Conservation (phyloP, 257 asterid genomes). For the Penstemon eatonii region DNA sequence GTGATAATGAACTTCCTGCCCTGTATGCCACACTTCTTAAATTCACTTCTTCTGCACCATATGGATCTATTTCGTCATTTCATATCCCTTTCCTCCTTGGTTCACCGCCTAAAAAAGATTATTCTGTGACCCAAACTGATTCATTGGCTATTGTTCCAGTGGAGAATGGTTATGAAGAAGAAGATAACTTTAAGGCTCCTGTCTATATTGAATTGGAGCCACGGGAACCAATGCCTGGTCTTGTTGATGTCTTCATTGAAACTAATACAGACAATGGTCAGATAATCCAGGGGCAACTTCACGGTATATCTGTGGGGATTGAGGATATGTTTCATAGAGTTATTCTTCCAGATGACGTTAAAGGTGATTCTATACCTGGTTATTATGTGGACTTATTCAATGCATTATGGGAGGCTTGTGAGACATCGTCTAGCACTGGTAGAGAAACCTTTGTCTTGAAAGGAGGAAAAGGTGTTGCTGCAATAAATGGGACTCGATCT, state of each 20-base stretch:
- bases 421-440: slow-evolving; percentile 73
- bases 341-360: slow-evolving; percentile 63
- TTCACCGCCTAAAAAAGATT: slow-evolving; percentile 44
- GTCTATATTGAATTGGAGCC: slow-evolving; percentile 87
- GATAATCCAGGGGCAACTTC: slow-evolving; percentile 76
- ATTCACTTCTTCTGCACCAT: slow-evolving; percentile 77
- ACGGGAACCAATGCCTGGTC: slow-evolving; percentile 84
- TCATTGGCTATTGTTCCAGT: slow-evolving; percentile 70
- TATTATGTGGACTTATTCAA: slow-evolving; percentile 62
- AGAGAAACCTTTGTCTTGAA: slow-evolving; percentile 73
- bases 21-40: slow-evolving; percentile 74
- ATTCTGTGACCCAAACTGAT: slow-evolving; percentile 43
- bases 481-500: slow-evolving; percentile 77
- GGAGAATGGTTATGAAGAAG: slow-evolving; percentile 53
- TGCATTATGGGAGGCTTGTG: slow-evolving; percentile 97
- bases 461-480: slow-evolving; percentile 90
- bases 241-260: slow-evolving; percentile 69
- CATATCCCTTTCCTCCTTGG: slow-evolving; percentile 81
- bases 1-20: slow-evolving; percentile 64
- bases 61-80: slow-evolving; percentile 66
- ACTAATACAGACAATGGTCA: slow-evolving; percentile 76
- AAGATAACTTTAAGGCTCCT: slow-evolving; percentile 53
- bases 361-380: slow-evolving; percentile 41
- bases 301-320: slow-evolving; percentile 71
- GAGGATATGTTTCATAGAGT: slow-evolving; percentile 95